These are phyloP conservation scores for Sphaceloma murrayae DNA, from an alignment of 2,329 filamentous ascomycete species.

Conservation along the genomic window DNA sequence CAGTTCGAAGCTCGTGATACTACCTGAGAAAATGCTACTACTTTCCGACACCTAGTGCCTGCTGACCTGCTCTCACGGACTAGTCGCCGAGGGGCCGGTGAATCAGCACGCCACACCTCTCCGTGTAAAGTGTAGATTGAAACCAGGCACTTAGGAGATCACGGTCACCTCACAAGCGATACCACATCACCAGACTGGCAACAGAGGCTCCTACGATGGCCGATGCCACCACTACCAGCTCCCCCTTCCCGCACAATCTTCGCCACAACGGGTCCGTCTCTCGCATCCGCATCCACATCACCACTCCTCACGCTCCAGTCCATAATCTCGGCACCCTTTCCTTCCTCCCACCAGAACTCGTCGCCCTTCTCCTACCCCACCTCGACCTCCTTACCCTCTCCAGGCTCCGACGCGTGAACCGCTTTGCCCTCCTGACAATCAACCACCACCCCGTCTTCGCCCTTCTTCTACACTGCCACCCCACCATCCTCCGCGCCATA, in stretches of 20 bases:
- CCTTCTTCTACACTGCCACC: background rate
- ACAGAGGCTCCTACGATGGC: too few species aligned
- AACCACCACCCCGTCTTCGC: background rate
- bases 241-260: background rate
- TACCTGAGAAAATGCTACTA: too few species aligned
- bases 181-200: too few species aligned
- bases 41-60: too few species aligned
- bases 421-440: background rate
- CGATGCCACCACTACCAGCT: too few species aligned
- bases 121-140: too few species aligned
- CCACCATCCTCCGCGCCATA: conserved; percentile 11
- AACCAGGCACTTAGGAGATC: too few species aligned
- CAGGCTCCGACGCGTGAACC: conserved; percentile 8
- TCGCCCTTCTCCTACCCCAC: background rate
- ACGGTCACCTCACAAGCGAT: too few species aligned
- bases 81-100: too few species aligned
- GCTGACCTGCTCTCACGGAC: too few species aligned
- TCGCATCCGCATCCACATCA: conserved; percentile 3
- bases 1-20: too few species aligned
- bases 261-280: background rate
- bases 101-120: too few species aligned
- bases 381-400: conserved; percentile 9
- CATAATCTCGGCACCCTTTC: conserved; percentile 10
- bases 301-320: background rate
- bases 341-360: background rate